Evolutionary conservation across 1,284 basidiomycete genomes (phyloP), one percentile per base, ranked within the genome.

Genomic region (Leucoagaricus sp.): DNA sequence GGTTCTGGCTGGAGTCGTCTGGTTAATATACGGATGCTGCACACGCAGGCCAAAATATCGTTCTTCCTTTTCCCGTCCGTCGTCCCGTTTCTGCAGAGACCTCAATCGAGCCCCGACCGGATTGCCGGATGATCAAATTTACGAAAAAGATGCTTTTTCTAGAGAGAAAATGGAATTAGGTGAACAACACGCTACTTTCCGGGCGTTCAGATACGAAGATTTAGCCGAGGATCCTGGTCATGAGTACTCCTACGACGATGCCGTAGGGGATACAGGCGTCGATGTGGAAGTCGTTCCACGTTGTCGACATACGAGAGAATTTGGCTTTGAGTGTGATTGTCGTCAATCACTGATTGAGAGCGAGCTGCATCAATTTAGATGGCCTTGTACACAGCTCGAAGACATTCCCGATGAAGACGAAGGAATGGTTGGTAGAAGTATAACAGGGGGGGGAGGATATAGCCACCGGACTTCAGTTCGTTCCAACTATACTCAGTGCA

Each of bases 21-120:
- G 71, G 72, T 49, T 70, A 17, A 36, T 66, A 10, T 70, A 68
- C 48, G 67, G 69, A 1, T 69, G 66, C 49, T 62, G 62, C 41
- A 65, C 60, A 2, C 63, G 67, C 1, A 58, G 60, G 47, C 58
- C 58, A 6, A 57, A 49, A 34, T 49, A 49, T 17, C 28, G 17
- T n/a, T 25, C 21, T 9, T 19, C 25, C 8, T 28, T 26, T 2
- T 17, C 8, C 17, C n/a, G 9, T 19, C n/a, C 26, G 10, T 7
- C n/a, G 10, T 15, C 23, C 15, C 31, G 7, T 12, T 33, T 12
- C 12, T n/a, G n/a, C n/a, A n/a, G n/a, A n/a, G n/a, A n/a, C n/a
- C n/a, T n/a, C n/a, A n/a, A n/a, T n/a, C n/a, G n/a, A n/a, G n/a
- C n/a, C n/a, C n/a, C n/a, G n/a, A n/a, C n/a, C n/a, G n/a, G n/a